Evolutionary conservation across 768 basidiomycete genomes (phyloP), one percentile per base, ranked within the genome.

Genomic region (Agaricus blazei): DNA sequence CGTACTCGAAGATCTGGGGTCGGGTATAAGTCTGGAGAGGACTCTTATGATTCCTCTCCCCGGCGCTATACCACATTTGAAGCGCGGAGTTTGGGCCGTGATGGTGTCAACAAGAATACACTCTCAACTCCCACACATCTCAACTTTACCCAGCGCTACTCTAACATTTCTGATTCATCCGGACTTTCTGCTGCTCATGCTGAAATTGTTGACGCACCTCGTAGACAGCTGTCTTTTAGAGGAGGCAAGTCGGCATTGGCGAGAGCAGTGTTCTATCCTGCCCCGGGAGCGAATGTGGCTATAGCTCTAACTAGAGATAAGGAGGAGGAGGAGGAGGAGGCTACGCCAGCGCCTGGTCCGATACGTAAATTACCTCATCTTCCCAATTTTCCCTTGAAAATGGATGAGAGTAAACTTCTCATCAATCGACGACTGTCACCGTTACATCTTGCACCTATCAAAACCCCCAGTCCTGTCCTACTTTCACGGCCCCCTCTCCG

Each of bases 81-180:
- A 12, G 38, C 48, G 0, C n/a, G n/a, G 2, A 9, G 9, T 28
- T 34, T 54, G 48, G 59, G 59, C 12, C 57, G 59, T 37, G 62
- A 59, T 36, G 27, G 8, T 15, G 7, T 3, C 3, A 14, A 48
- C 28, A 9, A 14, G 46, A 28, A 15, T 11, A 34, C 45, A 15
- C 11, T 38, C 1, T 50, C 41, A 4, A 28, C 48, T 27, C 40
- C 40, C 8, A 26, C 54, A 36, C 48, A 44, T 38, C 41, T 56
- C 48, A 24, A 48, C 9, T n/a, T 34, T 23, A 38, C 38, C 1
- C 40, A 29, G 23, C 48, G 54, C 5, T 37, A 36, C 29, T 56
- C 54, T 37, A 42, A 19, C 9, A 15, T 43, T 8, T 56, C 54
- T 7, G 24, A 54, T 27, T 12, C 48, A 26, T 50, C 48, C 2